A percentile compares a stretch with the other conserved stretches of the same genome.
phyloP scores from a whole-genome alignment of 768 basidiomycete species.

The Leccinum barrowsii region DNA sequence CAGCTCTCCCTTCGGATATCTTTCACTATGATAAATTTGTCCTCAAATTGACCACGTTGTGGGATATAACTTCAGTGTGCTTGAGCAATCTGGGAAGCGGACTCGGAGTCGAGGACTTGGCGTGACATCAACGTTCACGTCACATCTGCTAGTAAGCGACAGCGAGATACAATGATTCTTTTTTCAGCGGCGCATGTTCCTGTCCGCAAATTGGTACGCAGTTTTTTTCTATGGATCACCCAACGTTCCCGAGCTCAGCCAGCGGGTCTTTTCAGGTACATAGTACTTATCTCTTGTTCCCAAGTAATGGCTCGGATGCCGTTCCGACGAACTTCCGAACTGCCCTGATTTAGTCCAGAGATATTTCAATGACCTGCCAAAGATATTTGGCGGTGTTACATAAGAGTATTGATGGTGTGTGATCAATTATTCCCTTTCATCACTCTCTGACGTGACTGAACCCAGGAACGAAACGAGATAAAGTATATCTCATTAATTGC shows the following conservation, averaged over 20 bases:
- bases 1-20: too few relatives aligned
- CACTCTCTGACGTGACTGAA: neutral
- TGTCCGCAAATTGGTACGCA: slow-evolving; percentile 60
- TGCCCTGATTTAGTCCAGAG: slow-evolving; percentile 48
- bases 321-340: neutral
- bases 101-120: too few relatives aligned
- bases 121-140: too few relatives aligned
- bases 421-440: neutral
- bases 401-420: slow-evolving; percentile 50
- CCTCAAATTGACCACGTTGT: too few relatives aligned
- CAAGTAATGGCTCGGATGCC: too few relatives aligned
- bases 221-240: neutral
- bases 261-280: slow-evolving; percentile 39
- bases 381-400: slow-evolving; percentile 60
- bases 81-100: too few relatives aligned
- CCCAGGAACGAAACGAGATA: slow-evolving; percentile 51
- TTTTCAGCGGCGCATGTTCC: slow-evolving; percentile 66
- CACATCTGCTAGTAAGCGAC: slow-evolving; percentile 23
- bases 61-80: too few relatives aligned
- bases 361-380: slow-evolving; percentile 70
- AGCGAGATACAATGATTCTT: slow-evolving; percentile 64
- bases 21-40: too few relatives aligned
- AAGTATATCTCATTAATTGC: slow-evolving; percentile 70
- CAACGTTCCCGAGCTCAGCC: neutral
- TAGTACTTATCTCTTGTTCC: too few relatives aligned